A percentile compares a stretch with the other conserved stretches of the same genome.
Conservation (phyloP, 2,329 filamentous ascomycete genomes). For the Drechmeria coniospora region DNA sequence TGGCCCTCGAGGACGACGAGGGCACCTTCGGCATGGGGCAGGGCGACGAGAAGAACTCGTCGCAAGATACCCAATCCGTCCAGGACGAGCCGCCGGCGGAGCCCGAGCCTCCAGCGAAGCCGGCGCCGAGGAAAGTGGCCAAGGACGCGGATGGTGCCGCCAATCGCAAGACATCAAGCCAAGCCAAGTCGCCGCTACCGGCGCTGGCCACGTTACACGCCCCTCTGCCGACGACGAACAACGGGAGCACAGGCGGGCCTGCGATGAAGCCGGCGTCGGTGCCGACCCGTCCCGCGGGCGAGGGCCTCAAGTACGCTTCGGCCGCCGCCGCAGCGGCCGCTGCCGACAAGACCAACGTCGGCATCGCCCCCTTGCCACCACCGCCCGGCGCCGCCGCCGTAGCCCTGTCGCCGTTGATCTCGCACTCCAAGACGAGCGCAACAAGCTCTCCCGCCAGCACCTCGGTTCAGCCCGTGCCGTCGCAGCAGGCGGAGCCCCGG, state of each 20-base stretch:
- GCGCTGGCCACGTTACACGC: constrained; percentile 80
- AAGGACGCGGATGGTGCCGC: constrained; percentile 41
- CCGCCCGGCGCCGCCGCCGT: constrained; percentile 49
- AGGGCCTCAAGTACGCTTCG: constrained; percentile 91
- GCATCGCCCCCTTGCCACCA: constrained; percentile 84
- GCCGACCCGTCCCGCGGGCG: constrained; percentile 70
- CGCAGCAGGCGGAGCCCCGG: constrained; percentile 19
- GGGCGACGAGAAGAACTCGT: constrained; percentile 81
- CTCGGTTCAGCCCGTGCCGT: constrained; percentile 28
- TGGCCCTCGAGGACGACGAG: constrained; percentile 85
- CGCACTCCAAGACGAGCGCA: constrained; percentile 38
- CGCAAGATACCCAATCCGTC: constrained; percentile 84
- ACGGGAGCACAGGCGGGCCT: constrained; percentile 35
- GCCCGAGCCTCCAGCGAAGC: constrained; percentile 28
- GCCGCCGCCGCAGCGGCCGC: constrained; percentile 87
- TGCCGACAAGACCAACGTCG: constrained; percentile 73
- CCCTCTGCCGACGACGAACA: constrained; percentile 46
- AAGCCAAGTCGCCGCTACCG: constrained; percentile 89
- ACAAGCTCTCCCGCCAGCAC: constrained; percentile 37
- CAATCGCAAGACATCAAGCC: constrained; percentile 63
- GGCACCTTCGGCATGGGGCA: constrained; percentile 65
- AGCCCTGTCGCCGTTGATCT: constrained; percentile 31
- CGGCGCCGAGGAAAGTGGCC: constrained; percentile 37
- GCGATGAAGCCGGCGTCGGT: constrained; percentile 87
- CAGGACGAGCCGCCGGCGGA: constrained; percentile 63